Percentiles rank a stretch among this genome's conserved stretches.
These are phyloP conservation scores for Zymoseptoria tritici DNA, from an alignment of 2,329 filamentous ascomycete genomes.

Conservation along the genomic window DNA sequence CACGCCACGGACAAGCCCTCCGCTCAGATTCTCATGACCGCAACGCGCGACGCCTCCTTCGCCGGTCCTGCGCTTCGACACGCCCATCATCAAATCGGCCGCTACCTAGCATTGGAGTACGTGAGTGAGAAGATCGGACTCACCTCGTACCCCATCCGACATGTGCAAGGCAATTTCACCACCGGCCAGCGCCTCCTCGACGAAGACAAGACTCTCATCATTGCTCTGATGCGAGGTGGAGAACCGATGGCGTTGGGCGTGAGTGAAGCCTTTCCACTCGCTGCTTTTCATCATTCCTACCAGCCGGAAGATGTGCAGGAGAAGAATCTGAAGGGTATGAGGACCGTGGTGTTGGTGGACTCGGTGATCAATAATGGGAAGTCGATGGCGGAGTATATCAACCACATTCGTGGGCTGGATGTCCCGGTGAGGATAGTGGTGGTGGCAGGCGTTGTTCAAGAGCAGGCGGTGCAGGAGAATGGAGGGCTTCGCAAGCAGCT, in stretches of 20 bases:
- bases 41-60: constrained; percentile 45
- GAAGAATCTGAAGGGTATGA: constrained; percentile 35
- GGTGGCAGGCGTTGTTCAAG: constrained; percentile 50
- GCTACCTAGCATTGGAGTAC: constrained; percentile 47
- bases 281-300: constrained; percentile 46
- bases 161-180: constrained; percentile 45
- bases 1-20: constrained; percentile 38
- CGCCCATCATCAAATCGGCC: constrained; percentile 44
- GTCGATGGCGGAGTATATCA: constrained; percentile 43
- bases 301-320: constrained; percentile 37
- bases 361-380: constrained; percentile 54
- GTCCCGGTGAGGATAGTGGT: constrained; percentile 43
- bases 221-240: constrained; percentile 57
- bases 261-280: constrained; percentile 44
- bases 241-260: constrained; percentile 56
- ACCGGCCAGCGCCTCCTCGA: constrained; percentile 41
- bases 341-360: constrained; percentile 50
- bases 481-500: constrained; percentile 13
- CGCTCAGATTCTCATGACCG: constrained; percentile 46
- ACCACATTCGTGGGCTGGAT: constrained; percentile 38
- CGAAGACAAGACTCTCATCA: constrained; percentile 47
- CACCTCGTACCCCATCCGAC: constrained; percentile 42
- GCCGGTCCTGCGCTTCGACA: constrained; percentile 42
- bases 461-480: constrained; percentile 20
- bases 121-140: constrained; percentile 44